Conservation (phyloP, 78 protist species). For the Pigoraptor vietnamica region DNA sequence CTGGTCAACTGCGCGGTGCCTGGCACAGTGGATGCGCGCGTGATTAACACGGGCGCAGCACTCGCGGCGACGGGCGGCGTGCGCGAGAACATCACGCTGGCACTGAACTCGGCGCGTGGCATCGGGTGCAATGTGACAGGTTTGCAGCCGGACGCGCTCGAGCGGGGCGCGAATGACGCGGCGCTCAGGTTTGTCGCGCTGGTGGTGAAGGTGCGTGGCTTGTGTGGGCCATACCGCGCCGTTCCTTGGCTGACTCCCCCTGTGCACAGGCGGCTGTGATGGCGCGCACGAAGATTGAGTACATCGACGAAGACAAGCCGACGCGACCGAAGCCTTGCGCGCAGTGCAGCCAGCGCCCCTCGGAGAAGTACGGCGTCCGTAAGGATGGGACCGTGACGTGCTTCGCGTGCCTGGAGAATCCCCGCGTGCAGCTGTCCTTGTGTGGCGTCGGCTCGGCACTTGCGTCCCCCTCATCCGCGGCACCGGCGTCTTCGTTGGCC, state of each 20-base stretch:
- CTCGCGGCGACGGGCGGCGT: neutral
- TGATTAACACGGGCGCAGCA: conserved; percentile 57
- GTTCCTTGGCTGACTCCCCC: too few relatives aligned
- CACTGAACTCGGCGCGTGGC: conserved; percentile 80
- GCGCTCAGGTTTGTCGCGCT: neutral
- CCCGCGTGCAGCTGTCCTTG: neutral
- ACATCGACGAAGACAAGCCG: neutral
- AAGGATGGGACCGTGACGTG: neutral
- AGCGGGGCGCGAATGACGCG: neutral
- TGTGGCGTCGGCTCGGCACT: neutral
- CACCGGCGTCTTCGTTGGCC: neutral
- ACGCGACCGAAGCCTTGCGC: neutral
- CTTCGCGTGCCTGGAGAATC: neutral
- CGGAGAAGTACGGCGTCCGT: neutral
- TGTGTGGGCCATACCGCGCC: too few relatives aligned
- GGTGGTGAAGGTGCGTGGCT: neutral
- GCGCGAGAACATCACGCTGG: conserved; percentile 49
- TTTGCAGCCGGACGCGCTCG: conserved; percentile 67
- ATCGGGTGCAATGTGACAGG: conserved; percentile 83
- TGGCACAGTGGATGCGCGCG: conserved; percentile 90
- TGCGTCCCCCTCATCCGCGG: neutral
- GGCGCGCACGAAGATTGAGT: neutral
- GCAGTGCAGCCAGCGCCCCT: neutral
- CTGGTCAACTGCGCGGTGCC: conserved; percentile 80
- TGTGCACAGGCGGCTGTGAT: neutral